Conservation (phyloP, 148 eudicot genomes). For the Rhododendron vialii region DNA sequence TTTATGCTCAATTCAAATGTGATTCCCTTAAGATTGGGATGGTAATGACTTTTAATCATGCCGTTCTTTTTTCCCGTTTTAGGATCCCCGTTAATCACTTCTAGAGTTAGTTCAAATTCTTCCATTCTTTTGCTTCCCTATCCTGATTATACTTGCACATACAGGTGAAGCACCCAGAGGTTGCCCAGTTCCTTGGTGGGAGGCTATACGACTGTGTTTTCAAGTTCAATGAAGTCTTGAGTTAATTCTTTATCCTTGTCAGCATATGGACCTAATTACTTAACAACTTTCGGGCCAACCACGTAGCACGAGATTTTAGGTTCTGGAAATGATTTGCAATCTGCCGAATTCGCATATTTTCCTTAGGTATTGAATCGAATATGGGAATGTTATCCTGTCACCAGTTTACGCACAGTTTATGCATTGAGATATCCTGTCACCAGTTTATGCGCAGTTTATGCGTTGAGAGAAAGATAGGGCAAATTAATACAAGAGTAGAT, state of each 20-base stretch:
- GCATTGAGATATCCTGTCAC: not conserved
- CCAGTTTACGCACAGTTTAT: not conserved
- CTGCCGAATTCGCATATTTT: not conserved
- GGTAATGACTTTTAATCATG: conserved; percentile 38
- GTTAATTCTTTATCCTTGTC: conserved; percentile 14
- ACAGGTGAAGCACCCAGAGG: conserved; percentile 97
- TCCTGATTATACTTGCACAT: not conserved
- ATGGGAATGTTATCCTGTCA: not conserved
- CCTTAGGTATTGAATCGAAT: not conserved
- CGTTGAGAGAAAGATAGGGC: not conserved
- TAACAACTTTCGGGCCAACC: not conserved
- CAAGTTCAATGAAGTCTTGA: conserved; percentile 68
- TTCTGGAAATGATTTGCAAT: not conserved
- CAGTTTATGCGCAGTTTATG: not conserved
- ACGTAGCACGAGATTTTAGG: conserved; percentile 5
- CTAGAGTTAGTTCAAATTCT: not conserved
- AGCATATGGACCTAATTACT: not conserved
- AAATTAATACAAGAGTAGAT: not conserved
- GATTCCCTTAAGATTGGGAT: conserved; percentile 96
- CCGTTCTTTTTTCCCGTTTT: not conserved
- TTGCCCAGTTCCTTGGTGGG: conserved; percentile 95
- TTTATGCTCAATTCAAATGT: conserved; percentile 91
- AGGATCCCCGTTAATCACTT: not conserved
- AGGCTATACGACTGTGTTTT: conserved; percentile 94
- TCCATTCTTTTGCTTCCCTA: not conserved